phyloP scores from a whole-genome alignment of 2,329 filamentous ascomycete species.

The Trichophyton equinum region DNA sequence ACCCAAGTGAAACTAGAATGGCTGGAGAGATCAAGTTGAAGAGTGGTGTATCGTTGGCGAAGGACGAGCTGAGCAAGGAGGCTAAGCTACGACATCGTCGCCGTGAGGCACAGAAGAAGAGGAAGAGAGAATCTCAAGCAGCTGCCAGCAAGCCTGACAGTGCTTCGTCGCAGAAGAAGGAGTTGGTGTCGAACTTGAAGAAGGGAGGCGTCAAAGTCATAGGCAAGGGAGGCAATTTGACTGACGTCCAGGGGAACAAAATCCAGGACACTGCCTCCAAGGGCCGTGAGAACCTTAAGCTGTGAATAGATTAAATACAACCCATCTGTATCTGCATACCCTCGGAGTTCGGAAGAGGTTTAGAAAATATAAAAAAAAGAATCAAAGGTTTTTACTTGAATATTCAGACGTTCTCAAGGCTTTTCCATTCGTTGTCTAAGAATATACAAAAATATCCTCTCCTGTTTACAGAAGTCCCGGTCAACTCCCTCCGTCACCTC shows the following conservation, averaged over 20 bases:
- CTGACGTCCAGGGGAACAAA: conserved; percentile 72
- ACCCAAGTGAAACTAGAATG: conserved; percentile 53
- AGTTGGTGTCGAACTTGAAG: conserved; percentile 56
- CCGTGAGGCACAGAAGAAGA: conserved; percentile 73
- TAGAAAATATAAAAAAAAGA: not conserved
- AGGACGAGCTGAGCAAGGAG: conserved; percentile 78
- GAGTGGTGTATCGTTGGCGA: conserved; percentile 62
- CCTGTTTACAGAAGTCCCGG: conserved; percentile 23
- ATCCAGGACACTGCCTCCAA: conserved; percentile 32
- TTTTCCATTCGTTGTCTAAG: conserved; percentile 15
- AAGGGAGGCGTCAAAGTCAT: conserved; percentile 86
- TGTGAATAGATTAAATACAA: conserved; percentile 16
- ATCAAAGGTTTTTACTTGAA: not conserved
- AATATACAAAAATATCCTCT: conserved; percentile 30
- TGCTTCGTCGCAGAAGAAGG: conserved; percentile 35
- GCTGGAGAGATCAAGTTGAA: conserved; percentile 64
- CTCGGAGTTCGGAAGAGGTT: not conserved
- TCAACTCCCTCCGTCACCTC: conserved; percentile 47
- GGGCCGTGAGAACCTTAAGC: conserved; percentile 24
- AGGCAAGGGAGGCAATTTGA: conserved; percentile 75
- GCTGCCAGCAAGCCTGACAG: conserved; percentile 34
- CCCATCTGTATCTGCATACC: not conserved
- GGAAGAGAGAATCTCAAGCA: conserved; percentile 39
- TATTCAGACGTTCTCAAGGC: not conserved
- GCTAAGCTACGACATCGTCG: conserved; percentile 66